Percentiles rank a stretch among this genome's conserved stretches.
phyloP scores from a whole-genome alignment of 1,284 basidiomycete genomes.

The Apiotrichum porosum region DNA sequence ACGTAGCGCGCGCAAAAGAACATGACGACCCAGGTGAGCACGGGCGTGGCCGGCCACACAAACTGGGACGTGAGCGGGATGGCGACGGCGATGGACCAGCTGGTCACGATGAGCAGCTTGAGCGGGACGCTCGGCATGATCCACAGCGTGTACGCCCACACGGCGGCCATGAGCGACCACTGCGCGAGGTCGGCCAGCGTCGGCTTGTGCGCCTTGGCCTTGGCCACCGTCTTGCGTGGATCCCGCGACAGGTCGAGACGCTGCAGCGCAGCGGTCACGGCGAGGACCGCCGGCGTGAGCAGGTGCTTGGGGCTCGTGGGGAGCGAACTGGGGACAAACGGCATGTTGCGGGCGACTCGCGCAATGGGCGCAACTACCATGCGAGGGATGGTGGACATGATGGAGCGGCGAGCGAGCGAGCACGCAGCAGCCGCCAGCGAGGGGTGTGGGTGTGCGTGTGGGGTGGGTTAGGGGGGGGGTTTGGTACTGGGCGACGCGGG shows the following conservation, averaged over 20 bases:
- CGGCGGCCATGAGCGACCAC: slow-evolving; percentile 57
- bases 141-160: slow-evolving; percentile 68
- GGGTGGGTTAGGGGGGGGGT: neutral
- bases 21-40: slow-evolving; percentile 77
- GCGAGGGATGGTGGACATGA: slow-evolving; percentile 19
- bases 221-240: slow-evolving; percentile 62
- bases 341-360: slow-evolving; percentile 25
- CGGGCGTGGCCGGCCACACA: slow-evolving; percentile 80
- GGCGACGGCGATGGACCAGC: slow-evolving; percentile 65
- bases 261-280: slow-evolving; percentile 40
- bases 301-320: slow-evolving; percentile 22
- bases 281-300: slow-evolving; percentile 32
- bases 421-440: too few species aligned
- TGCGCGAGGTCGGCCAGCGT: slow-evolving; percentile 57
- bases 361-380: slow-evolving; percentile 37
- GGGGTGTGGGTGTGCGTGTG: neutral
- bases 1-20: slow-evolving; percentile 87
- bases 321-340: neutral
- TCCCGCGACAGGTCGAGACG: slow-evolving; percentile 72
- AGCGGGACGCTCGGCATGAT: slow-evolving; percentile 54
- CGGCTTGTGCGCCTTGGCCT: slow-evolving; percentile 61
- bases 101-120: slow-evolving; percentile 73
- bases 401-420: too few species aligned
- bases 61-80: slow-evolving; percentile 89
- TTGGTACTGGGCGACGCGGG: neutral